Percentiles rank a stretch among this genome's conserved stretches.
These are phyloP conservation scores for Globisporangium orthogonon DNA, from an alignment of 352 stramenopile genomes.

Conservation along the genomic window DNA sequence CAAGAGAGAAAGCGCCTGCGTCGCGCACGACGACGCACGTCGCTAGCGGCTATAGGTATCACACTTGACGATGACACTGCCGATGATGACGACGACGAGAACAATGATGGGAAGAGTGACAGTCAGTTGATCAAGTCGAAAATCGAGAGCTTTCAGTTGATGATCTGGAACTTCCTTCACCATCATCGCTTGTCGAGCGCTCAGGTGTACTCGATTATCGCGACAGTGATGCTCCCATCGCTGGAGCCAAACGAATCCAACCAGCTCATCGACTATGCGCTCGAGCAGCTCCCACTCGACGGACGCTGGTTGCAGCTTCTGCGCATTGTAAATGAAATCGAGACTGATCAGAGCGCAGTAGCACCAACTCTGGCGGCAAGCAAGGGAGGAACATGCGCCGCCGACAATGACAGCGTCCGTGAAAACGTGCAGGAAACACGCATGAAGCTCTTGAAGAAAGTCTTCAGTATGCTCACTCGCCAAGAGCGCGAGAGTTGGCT, in stretches of 20 bases:
- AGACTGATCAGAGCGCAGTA: slow-evolving; percentile 6
- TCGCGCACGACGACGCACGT: slow-evolving; percentile 1
- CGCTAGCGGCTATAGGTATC: slow-evolving; percentile 11
- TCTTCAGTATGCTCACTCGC: slow-evolving; percentile 46
- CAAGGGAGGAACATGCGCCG: neutral
- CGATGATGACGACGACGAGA: slow-evolving; percentile 10
- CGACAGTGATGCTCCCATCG: slow-evolving; percentile 34
- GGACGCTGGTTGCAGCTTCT: slow-evolving; percentile 42
- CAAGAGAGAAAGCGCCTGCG: slow-evolving; percentile 20
- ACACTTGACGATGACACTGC: slow-evolving; percentile 17
- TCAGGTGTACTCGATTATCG: slow-evolving; percentile 36
- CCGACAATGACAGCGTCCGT: slow-evolving; percentile 3
- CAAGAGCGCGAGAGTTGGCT: slow-evolving; percentile 48
- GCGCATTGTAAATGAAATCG: slow-evolving; percentile 32
- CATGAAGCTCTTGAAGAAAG: slow-evolving; percentile 41
- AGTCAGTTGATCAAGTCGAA: slow-evolving; percentile 8
- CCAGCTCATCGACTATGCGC: slow-evolving; percentile 31
- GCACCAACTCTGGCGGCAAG: neutral
- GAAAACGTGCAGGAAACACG: slow-evolving; percentile 26
- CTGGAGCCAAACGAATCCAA: slow-evolving; percentile 38
- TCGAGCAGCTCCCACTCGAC: slow-evolving; percentile 27
- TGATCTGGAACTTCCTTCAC: slow-evolving; percentile 55
- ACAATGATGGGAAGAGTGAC: slow-evolving; percentile 1
- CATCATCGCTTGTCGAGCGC: slow-evolving; percentile 39
- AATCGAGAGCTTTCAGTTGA: slow-evolving; percentile 52